phyloP scores from a whole-genome alignment of 768 basidiomycete species.

The Tylopilus subfusipes region DNA sequence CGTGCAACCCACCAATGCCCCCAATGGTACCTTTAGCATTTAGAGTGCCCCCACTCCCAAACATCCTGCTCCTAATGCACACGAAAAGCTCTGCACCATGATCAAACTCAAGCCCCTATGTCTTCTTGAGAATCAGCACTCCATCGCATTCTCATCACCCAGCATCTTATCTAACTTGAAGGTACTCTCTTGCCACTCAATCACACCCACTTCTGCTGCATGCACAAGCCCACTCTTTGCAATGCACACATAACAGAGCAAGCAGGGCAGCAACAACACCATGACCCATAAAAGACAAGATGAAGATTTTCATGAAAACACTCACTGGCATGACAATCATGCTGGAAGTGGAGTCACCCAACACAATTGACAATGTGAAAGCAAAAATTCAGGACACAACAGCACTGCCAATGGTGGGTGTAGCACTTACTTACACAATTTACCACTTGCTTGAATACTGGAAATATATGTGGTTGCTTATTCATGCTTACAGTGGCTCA shows the following conservation, averaged over 20 bases:
- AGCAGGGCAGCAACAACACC: constrained; percentile 86
- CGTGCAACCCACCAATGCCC: constrained; percentile 18
- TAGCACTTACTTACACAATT: too few species aligned
- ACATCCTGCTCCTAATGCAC: constrained; percentile 59
- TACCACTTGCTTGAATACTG: too few species aligned
- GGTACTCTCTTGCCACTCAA: constrained; percentile 88
- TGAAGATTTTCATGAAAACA: too few species aligned
- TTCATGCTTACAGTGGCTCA: too few species aligned
- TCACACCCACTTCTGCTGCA: constrained; percentile 84
- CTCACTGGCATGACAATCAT: too few species aligned
- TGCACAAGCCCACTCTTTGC: constrained; percentile 79
- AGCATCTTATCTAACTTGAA: constrained; percentile 82
- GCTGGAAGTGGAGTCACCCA: too few species aligned
- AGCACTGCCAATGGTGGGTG: too few species aligned
- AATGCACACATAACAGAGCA: constrained; percentile 89
- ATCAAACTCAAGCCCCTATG: constrained; percentile 92
- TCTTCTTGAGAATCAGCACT: constrained; percentile 88
- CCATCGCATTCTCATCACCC: constrained; percentile 81
- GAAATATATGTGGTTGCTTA: too few species aligned
- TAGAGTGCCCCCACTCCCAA: constrained; percentile 9
- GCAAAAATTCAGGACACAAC: too few species aligned
- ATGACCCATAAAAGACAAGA: too few species aligned
- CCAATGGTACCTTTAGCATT: constrained; percentile 35
- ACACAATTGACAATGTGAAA: too few species aligned
- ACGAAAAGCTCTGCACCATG: constrained; percentile 82